Evolutionary conservation across 2,329 filamentous ascomycete species (phyloP), one percentile per base, ranked within the genome.

Genomic region (Microcyclospora pomicola): DNA sequence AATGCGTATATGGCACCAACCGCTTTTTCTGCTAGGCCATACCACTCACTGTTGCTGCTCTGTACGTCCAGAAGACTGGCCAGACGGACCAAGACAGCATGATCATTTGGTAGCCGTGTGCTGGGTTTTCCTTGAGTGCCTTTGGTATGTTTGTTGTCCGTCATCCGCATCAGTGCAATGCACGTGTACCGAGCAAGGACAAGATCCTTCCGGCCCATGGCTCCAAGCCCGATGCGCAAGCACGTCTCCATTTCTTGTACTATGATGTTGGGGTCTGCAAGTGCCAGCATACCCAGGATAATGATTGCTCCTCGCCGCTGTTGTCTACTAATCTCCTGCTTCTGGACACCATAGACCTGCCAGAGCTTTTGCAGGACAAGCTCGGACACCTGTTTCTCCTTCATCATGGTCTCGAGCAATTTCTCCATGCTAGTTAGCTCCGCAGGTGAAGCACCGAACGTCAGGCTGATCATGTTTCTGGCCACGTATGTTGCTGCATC

Each of bases 401-500:
- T 92, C 84, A 95, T 94, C 91, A 98, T 98, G 0, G 86, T 96
- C 44, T 83, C 85, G 6, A 98, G 69, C 3, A 98, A 69, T 60
- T 98, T 91, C 61, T 98, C 91, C 7, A 98, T 69, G 34, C 86
- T 96, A 0, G 91, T 98, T 38, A 98, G 67, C 58, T 98, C 91
- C 1, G 92, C 91, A 1, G 88, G 85, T 0, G 88, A 93, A 1
- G 88, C 87, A 19, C 87, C 88, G 59, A 94, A 96, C 0, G 91
- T 98, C 53, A 98, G 65, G 68, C 87, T 95, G 61, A 96, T 96
- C 88, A 98, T 98, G 62, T 96, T 98, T 44, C 87, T 77, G 16
- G 88, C 88, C 53, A 98, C 81, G 56, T 92, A 98, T 59, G 92
- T 95, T 34, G 91, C 87, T 2, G 87, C 79, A 54, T 95, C 87